Base-by-base conservation (phyloP, 2,329 filamentous ascomycete species). In the Hymenoscyphus fructigenus region DNA sequence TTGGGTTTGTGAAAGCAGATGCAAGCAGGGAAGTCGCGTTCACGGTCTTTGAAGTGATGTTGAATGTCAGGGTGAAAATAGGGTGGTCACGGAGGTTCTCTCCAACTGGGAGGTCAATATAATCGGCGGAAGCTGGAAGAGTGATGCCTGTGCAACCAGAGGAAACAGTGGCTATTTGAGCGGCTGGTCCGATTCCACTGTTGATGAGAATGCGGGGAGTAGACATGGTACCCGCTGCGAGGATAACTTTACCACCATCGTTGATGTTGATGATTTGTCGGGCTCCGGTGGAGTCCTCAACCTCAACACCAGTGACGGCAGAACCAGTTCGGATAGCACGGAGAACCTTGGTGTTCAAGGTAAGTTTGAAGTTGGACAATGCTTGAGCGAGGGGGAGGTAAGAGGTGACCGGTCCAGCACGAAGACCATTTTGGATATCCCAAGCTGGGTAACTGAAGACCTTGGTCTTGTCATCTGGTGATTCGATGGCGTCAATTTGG, bases 381-480 rank as follows among this genome's bases (percentile, higher is more conserved):
- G 79, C 78, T 57, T 82, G 79, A 1, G 88, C 88, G 10, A 83
- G 81, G 7, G 87, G 85, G 1, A 92, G 83, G 71, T 92, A 92
- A 1, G 89, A 90, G 10, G 85, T 85, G 72, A 92, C 80, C 10
- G 89, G 89, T 1, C 90, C 89, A 60, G 85, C 86, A 66, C 89
- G 82, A 74, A 89, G 85, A 64, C 87, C 88, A 57, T 87, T 78
- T 55, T 67, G 64, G 73, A 87, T 89, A 84, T 91, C 89, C 80
- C 85, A 90, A 34, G 86, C 83, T 32, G 86, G 85, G 75, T 85
- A 83, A 57, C 82, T 82, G 76, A 82, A 91, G 1, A 84, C 85
- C 68, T 81, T 80, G 77, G 89, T 86, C 83, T 91, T 92, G 73
- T 82, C 74, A 65, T 85, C 80, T 0, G 87, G 87, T 57, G 82